These are phyloP conservation scores for Bruguiera parviflora DNA, from an alignment of 345 rosid species.

Conservation along the genomic window DNA sequence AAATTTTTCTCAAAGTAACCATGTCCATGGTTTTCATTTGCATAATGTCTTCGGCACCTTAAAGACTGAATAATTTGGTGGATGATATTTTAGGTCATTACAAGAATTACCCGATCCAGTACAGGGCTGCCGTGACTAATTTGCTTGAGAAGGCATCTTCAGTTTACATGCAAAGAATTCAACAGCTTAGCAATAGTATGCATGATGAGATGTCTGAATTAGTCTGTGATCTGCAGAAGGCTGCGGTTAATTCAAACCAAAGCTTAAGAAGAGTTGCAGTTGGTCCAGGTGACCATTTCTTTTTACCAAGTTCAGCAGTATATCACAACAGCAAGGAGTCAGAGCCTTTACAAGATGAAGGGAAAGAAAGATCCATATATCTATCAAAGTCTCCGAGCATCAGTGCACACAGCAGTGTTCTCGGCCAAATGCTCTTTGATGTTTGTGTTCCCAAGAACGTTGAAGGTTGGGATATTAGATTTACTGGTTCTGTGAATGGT, in stretches of 20 bases:
- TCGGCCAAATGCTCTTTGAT: constrained; percentile 82
- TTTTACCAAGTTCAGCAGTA: constrained; percentile 66
- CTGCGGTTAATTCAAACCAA: constrained; percentile 85
- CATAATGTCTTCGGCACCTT: background rate
- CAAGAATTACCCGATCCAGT: constrained; percentile 1
- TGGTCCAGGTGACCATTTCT: constrained; percentile 78
- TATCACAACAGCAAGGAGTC: constrained; percentile 36
- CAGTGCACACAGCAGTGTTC: constrained; percentile 77
- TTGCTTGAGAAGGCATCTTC: constrained; percentile 1
- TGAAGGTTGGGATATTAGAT: constrained; percentile 97
- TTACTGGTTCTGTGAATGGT: constrained; percentile 60
- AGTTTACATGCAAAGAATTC: constrained; percentile 50
- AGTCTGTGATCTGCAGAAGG: constrained; percentile 79
- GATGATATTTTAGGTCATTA: constrained; percentile 49
- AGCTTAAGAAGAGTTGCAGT: constrained; percentile 78
- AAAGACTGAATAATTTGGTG: constrained; percentile 6
- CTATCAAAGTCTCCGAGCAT: constrained; percentile 53
- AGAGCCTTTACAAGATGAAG: constrained; percentile 48
- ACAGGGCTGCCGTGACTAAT: background rate
- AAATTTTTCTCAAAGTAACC: too few relatives aligned
- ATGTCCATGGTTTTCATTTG: background rate
- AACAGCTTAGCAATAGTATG: constrained; percentile 49
- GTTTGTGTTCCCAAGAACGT: constrained; percentile 84
- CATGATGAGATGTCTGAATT: constrained; percentile 73
- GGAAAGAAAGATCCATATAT: constrained; percentile 40